These are phyloP conservation scores for Sporothrix phasma DNA, from an alignment of 2,329 filamentous ascomycete species.

Conservation along the genomic window DNA sequence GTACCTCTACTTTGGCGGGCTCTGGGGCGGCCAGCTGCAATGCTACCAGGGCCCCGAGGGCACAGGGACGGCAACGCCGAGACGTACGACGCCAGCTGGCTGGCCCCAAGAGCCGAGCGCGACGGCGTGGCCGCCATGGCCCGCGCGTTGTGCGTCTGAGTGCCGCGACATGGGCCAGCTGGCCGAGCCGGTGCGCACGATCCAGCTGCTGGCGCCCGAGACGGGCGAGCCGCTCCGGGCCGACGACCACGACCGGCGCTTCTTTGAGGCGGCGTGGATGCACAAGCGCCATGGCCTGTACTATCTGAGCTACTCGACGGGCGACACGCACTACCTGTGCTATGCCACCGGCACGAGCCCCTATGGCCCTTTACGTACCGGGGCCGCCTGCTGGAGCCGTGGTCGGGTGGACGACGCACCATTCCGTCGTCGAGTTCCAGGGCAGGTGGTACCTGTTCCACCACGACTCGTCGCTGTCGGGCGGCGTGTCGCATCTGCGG, in stretches of 20 bases:
- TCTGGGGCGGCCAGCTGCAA: slow-evolving; percentile 74
- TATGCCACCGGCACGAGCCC: slow-evolving; percentile 58
- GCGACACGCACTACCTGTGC: slow-evolving; percentile 64
- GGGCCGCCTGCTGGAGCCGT: slow-evolving; percentile 64
- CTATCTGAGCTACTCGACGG: slow-evolving; percentile 70
- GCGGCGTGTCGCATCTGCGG: slow-evolving; percentile 59
- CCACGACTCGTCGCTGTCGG: slow-evolving; percentile 61
- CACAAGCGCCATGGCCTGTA: slow-evolving; percentile 61
- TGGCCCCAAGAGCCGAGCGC: slow-evolving; percentile 49
- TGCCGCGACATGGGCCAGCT: slow-evolving; percentile 56
- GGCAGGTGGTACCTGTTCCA: slow-evolving; percentile 67
- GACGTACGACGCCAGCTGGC: slow-evolving; percentile 44
- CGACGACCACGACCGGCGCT: slow-evolving; percentile 62
- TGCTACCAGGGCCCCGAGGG: slow-evolving; percentile 46
- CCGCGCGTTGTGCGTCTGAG: slow-evolving; percentile 57
- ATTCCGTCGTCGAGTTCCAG: slow-evolving; percentile 65
- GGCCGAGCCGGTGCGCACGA: slow-evolving; percentile 43
- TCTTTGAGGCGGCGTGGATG: slow-evolving; percentile 76
- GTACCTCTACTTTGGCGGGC: slow-evolving; percentile 67
- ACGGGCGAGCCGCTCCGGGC: slow-evolving; percentile 49
- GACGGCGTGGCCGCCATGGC: slow-evolving; percentile 47
- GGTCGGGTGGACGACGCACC: slow-evolving; percentile 72
- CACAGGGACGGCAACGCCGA: slow-evolving; percentile 24
- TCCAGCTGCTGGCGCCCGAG: slow-evolving; percentile 54
- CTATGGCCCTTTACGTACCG: slow-evolving; percentile 61